Percentiles rank a stretch among this genome's conserved stretches.
These are phyloP conservation scores for Neodidymelliopsis sp. DNA, from an alignment of 2,329 filamentous ascomycete species.

Conservation along the genomic window DNA sequence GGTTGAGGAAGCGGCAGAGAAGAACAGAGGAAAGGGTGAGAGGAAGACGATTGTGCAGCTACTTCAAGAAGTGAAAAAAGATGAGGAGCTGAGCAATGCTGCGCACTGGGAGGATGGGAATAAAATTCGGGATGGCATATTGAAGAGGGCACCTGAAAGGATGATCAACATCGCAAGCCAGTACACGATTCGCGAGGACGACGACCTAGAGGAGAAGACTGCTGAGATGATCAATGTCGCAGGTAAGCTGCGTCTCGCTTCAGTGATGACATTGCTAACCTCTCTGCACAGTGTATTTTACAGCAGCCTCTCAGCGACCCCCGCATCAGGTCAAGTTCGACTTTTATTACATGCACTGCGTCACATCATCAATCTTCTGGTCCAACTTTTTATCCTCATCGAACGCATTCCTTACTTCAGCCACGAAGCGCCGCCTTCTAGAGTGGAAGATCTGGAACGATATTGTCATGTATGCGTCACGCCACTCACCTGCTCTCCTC, in stretches of 20 bases:
- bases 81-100: constrained; percentile 65
- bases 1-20: constrained; percentile 59
- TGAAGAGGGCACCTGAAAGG: constrained; percentile 68
- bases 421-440: constrained; percentile 72
- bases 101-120: constrained; percentile 63
- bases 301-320: constrained; percentile 68
- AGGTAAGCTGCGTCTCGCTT: constrained; percentile 47
- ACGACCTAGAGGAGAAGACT: constrained; percentile 64
- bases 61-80: constrained; percentile 64
- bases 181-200: constrained; percentile 59
- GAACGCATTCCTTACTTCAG: constrained; percentile 63
- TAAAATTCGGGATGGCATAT: constrained; percentile 73
- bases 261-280: not conserved
- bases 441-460: constrained; percentile 84
- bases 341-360: constrained; percentile 82
- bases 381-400: constrained; percentile 64
- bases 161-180: constrained; percentile 68
- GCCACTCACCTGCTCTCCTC: constrained; percentile 67
- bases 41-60: constrained; percentile 63
- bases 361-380: constrained; percentile 81
- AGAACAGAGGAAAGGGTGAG: constrained; percentile 24
- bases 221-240: constrained; percentile 75
- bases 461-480: constrained; percentile 75
- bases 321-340: constrained; percentile 70
- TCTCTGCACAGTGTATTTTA: constrained; percentile 57